A percentile compares a stretch with the other conserved stretches of the same genome.
phyloP scores from a whole-genome alignment of 2,329 filamentous ascomycete species.

The Aspergillus tamarii region DNA sequence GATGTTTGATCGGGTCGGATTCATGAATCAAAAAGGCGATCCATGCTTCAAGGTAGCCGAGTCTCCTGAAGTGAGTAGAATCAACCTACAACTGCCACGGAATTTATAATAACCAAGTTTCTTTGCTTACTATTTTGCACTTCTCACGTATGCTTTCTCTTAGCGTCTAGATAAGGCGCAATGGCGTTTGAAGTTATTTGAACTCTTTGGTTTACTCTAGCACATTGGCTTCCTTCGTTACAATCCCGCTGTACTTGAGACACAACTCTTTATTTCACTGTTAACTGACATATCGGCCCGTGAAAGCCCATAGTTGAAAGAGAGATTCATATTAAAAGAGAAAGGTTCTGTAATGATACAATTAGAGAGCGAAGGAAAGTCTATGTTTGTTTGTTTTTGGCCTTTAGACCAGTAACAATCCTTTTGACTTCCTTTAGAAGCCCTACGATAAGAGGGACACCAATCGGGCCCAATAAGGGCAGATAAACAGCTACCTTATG shows the following conservation, averaged over 20 bases:
- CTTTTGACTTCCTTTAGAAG: constrained; percentile 78
- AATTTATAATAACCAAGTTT: neutral
- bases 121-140: neutral
- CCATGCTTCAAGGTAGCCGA: constrained; percentile 33
- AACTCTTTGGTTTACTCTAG: neutral
- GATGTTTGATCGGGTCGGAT: constrained; percentile 42
- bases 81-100: constrained; percentile 2
- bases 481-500: constrained; percentile 97
- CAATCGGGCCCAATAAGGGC: constrained; percentile 85
- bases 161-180: neutral
- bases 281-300: neutral
- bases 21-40: constrained; percentile 32
- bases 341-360: neutral
- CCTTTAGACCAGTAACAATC: constrained; percentile 37
- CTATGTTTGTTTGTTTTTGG: constrained; percentile 20
- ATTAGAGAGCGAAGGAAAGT: neutral
- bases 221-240: neutral
- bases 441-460: constrained; percentile 84
- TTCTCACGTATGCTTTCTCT: constrained; percentile 3
- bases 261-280: neutral
- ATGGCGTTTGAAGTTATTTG: neutral
- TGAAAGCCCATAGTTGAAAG: neutral
- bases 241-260: neutral
- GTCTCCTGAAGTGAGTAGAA: constrained; percentile 18
- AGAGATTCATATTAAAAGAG: neutral